Conservation (phyloP, 441 rosid genomes). For the Syzygium syzygioides region DNA sequence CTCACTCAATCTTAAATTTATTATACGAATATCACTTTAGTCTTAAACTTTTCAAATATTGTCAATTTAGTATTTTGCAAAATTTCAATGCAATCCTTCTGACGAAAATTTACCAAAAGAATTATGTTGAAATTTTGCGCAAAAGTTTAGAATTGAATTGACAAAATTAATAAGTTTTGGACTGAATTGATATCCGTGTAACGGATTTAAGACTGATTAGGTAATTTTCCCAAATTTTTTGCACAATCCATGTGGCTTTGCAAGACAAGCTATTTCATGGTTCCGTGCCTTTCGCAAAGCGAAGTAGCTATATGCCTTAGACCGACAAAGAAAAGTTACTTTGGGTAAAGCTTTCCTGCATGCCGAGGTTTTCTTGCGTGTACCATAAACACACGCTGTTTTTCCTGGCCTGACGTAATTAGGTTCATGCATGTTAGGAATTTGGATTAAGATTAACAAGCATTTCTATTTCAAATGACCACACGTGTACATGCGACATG, state of each 20-base stretch:
- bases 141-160: fast-evolving
- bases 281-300: neutral
- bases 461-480: neutral
- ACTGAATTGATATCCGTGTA: fast-evolving
- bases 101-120: fast-evolving
- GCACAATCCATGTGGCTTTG: neutral
- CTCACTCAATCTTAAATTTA: neutral
- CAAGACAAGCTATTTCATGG: neutral
- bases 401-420: neutral
- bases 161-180: fast-evolving
- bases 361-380: neutral
- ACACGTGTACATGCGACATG: neutral
- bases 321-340: neutral
- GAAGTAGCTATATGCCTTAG: neutral
- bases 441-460: neutral
- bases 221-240: neutral
- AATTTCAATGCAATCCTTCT: fast-evolving
- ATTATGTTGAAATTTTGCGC: fast-evolving
- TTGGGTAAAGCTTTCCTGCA: neutral
- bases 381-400: neutral
- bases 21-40: fast-evolving
- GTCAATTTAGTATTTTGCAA: neutral
- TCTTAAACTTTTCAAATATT: fast-evolving
- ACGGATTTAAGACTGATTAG: fast-evolving
- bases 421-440: neutral